These are phyloP conservation scores for Tulasnella sp. DNA, from an alignment of 768 basidiomycete genomes.

Conservation along the genomic window DNA sequence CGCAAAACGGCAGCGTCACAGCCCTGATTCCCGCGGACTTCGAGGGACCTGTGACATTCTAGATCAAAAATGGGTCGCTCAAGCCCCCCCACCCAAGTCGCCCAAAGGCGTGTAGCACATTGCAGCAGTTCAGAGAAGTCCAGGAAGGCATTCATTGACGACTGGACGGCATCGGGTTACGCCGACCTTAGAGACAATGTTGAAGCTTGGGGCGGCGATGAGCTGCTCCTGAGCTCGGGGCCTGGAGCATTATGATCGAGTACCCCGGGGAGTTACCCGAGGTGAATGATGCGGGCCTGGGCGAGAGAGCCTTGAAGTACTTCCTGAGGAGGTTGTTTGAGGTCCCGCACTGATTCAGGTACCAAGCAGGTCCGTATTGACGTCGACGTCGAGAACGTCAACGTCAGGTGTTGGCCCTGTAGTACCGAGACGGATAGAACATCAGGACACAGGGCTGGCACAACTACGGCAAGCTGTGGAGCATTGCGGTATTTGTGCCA, in stretches of 20 bases:
- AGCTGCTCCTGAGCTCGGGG: background rate
- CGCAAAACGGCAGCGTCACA: conserved; percentile 6
- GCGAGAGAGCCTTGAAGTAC: too few relatives aligned
- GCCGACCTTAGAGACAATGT: background rate
- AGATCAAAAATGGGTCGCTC: conserved; percentile 10
- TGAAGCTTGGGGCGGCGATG: conserved; percentile 1
- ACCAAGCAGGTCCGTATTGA: too few relatives aligned
- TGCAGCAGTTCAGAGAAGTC: background rate
- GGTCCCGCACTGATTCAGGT: too few relatives aligned
- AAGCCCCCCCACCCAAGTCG: conserved; percentile 1
- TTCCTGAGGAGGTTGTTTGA: too few relatives aligned
- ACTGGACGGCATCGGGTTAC: background rate
- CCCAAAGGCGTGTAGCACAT: background rate
- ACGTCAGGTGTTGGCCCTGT: too few relatives aligned
- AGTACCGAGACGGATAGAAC: background rate
- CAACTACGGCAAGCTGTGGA: too few relatives aligned
- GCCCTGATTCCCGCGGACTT: conserved; percentile 7
- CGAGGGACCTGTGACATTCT: conserved; percentile 12
- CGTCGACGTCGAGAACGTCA: too few relatives aligned
- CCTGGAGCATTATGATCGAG: background rate
- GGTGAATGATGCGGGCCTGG: too few relatives aligned
- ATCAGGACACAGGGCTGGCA: too few relatives aligned
- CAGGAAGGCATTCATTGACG: conserved; percentile 8
- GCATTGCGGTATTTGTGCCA: too few relatives aligned
- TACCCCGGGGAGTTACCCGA: background rate